These are phyloP conservation scores for Mycena galericulata DNA, from an alignment of 768 basidiomycete genomes.

Conservation along the genomic window DNA sequence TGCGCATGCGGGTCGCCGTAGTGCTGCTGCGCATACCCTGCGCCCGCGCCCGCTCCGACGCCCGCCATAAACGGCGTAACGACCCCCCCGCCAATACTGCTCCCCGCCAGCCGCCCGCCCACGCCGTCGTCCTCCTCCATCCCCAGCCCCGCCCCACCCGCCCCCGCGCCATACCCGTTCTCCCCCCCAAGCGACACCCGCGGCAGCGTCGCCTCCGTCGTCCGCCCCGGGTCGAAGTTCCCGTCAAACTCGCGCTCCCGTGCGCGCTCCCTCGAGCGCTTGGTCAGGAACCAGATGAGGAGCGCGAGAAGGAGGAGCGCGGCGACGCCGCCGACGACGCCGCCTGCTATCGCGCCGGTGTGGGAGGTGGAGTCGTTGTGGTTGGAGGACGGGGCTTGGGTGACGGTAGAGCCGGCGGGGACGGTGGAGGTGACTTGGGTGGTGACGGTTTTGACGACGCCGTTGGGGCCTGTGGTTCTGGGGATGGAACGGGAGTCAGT, in stretches of 20 bases:
- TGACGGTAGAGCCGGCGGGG: constrained; percentile 39
- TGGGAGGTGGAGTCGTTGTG: constrained; percentile 30
- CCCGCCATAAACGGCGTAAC: constrained; percentile 47
- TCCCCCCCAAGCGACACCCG: too few relatives aligned
- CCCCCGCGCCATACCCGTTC: constrained; percentile 16
- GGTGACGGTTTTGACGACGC: constrained; percentile 44
- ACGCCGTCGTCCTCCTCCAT: constrained; percentile 50
- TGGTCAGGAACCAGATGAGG: constrained; percentile 43
- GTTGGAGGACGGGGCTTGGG: constrained; percentile 11
- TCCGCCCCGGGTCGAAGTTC: constrained; percentile 55
- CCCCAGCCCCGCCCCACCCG: neutral
- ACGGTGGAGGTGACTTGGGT: constrained; percentile 42
- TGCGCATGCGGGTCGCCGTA: constrained; percentile 1
- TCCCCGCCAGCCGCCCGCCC: constrained; percentile 46
- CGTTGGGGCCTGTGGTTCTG: constrained; percentile 41
- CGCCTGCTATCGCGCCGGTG: constrained; percentile 62
- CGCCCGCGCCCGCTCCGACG: constrained; percentile 2
- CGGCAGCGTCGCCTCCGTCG: constrained; percentile 34
- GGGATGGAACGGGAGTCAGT: neutral
- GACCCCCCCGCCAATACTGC: constrained; percentile 46
- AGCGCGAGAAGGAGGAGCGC: constrained; percentile 41
- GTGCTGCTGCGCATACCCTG: neutral
- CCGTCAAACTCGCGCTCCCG: constrained; percentile 49
- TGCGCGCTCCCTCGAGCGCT: constrained; percentile 38
- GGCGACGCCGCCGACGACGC: constrained; percentile 61